A percentile compares a stretch with the other conserved stretches of the same genome.
Evolutionary conservation across 208 protist genomes (phyloP).

Genomic region (Trypanosoma brucei): DNA sequence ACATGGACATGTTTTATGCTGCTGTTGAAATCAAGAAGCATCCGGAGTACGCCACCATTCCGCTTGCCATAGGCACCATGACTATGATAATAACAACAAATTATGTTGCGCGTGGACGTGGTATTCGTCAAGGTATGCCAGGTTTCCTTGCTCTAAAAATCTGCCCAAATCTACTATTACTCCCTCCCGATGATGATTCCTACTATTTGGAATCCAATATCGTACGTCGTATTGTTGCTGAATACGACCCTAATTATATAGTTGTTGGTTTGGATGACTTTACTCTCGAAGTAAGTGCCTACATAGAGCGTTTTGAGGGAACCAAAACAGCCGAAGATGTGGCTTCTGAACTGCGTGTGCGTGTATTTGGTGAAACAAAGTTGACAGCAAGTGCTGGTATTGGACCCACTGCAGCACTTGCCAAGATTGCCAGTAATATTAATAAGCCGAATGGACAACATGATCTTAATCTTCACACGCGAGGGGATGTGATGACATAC

Average conservation of each 20-base stretch:
- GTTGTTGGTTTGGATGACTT: slow-evolving; percentile 79
- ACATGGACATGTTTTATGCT: slow-evolving; percentile 94
- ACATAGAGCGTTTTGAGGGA: slow-evolving; percentile 46
- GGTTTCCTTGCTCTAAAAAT: slow-evolving; percentile 91
- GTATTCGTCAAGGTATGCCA: slow-evolving; percentile 94
- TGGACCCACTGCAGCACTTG: slow-evolving; percentile 73
- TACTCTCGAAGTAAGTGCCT: slow-evolving; percentile 83
- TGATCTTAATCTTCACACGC: slow-evolving; percentile 65
- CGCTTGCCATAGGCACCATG: slow-evolving; percentile 91
- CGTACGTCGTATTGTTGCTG: slow-evolving; percentile 69
- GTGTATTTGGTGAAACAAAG: slow-evolving; percentile 67
- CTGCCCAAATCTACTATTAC: slow-evolving; percentile 89
- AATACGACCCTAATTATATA: slow-evolving; percentile 86
- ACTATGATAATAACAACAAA: slow-evolving; percentile 95
- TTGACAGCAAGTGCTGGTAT: slow-evolving; percentile 88
- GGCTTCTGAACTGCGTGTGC: slow-evolving; percentile 68
- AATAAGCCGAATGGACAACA: slow-evolving; percentile 95
- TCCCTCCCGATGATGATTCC: slow-evolving; percentile 72
- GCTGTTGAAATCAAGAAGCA: slow-evolving; percentile 92
- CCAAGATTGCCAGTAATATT: slow-evolving; percentile 91
- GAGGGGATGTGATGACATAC: slow-evolving; percentile 77
- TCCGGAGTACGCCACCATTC: slow-evolving; percentile 78
- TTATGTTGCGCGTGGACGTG: slow-evolving; percentile 94
- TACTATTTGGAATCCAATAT: slow-evolving; percentile 68
- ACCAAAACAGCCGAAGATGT: slow-evolving; percentile 53